These are phyloP conservation scores for Quercus lobata DNA, from an alignment of 331 rosid genomes.

Conservation along the genomic window DNA sequence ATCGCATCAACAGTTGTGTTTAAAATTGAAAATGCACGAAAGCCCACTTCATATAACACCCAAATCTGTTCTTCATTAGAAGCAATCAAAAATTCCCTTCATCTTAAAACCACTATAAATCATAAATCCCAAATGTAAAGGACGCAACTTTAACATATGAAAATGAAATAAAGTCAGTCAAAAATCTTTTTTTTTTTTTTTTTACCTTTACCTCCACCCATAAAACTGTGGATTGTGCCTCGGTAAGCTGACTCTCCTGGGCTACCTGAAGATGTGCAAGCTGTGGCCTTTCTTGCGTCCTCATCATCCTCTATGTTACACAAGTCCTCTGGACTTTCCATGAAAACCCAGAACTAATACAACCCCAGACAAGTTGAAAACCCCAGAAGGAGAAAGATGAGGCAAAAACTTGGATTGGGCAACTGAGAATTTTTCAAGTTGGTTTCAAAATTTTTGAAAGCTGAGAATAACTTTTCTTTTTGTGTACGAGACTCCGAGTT, in stretches of 20 bases:
- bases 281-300: slow-evolving; percentile 31
- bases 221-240: slow-evolving; percentile 18
- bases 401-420: background rate
- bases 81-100: background rate
- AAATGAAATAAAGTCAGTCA: background rate
- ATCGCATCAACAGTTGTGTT: background rate
- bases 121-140: slow-evolving; percentile 9
- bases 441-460: background rate
- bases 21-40: background rate
- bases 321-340: slow-evolving; percentile 34
- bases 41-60: background rate
- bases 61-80: background rate
- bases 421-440: background rate
- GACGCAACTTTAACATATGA: background rate
- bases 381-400: background rate
- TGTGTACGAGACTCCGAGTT: too few species aligned
- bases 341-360: slow-evolving; percentile 6
- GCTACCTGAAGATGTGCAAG: slow-evolving; percentile 31
- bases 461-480: background rate
- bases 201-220: slow-evolving; percentile 37
- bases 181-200: background rate
- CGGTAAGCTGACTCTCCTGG: slow-evolving; percentile 13
- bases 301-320: slow-evolving; percentile 41
- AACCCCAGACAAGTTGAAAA: background rate
- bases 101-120: background rate